Evolutionary conservation across 345 rosid species (phyloP).

Genomic region (Moricandia moricandioides): DNA sequence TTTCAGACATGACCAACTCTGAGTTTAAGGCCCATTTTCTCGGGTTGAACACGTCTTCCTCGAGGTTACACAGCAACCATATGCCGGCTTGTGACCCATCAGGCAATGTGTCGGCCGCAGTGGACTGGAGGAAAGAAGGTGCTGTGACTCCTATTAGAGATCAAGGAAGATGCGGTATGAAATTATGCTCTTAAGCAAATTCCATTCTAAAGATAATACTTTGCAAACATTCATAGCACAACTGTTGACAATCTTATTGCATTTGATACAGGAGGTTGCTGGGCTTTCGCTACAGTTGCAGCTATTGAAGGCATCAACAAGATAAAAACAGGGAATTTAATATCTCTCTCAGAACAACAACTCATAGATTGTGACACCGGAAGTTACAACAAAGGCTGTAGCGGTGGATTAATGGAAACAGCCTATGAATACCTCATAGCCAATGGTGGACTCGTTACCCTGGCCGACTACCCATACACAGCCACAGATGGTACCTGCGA

Average conservation of each 20-base stretch:
- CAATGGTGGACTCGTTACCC: slow-evolving; percentile 62
- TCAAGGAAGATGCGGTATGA: slow-evolving; percentile 87
- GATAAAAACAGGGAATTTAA: slow-evolving; percentile 59
- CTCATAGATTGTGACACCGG: slow-evolving; percentile 70
- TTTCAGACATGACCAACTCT: slow-evolving; percentile 73
- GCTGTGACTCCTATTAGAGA: slow-evolving; percentile 77
- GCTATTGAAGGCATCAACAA: slow-evolving; percentile 80
- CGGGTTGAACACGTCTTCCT: slow-evolving; percentile 35
- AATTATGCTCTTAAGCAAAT: background rate
- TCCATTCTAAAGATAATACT: slow-evolving; percentile 2
- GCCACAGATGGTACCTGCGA: slow-evolving; percentile 49
- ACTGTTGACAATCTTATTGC: slow-evolving; percentile 3
- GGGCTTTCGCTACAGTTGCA: slow-evolving; percentile 94
- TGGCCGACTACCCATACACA: slow-evolving; percentile 57
- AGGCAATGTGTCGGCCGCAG: slow-evolving; percentile 33
- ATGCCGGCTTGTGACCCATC: background rate
- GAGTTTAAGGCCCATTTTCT: slow-evolving; percentile 59
- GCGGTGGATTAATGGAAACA: slow-evolving; percentile 72
- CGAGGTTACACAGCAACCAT: background rate
- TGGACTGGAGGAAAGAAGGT: slow-evolving; percentile 83
- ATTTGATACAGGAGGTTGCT: slow-evolving; percentile 65
- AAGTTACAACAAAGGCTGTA: slow-evolving; percentile 54
- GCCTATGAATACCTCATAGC: slow-evolving; percentile 54
- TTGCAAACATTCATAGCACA: slow-evolving; percentile 11
- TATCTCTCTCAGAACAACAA: slow-evolving; percentile 79